Evolutionary conservation across 331 rosid species (phyloP).

Genomic region (Cucumis variabilis): DNA sequence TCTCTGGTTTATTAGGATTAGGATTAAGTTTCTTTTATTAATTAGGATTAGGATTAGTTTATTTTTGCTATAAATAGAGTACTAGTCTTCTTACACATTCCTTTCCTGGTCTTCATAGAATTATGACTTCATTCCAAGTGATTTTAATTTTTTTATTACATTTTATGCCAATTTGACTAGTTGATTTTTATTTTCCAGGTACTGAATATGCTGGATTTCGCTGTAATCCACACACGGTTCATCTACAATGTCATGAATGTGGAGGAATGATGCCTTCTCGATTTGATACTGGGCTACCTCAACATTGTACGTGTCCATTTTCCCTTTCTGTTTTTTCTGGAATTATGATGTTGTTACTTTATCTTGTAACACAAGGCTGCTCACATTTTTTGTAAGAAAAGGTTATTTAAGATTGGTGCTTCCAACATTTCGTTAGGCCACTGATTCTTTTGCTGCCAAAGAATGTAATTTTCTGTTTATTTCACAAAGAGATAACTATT

Average conservation of each 20-base stretch:
- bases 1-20: too few species aligned
- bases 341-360: neutral
- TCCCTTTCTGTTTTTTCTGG: slow-evolving; percentile 17
- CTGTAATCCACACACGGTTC: slow-evolving; percentile 65
- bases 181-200: slow-evolving; percentile 39
- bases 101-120: neutral
- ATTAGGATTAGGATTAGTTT: too few species aligned
- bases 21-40: too few species aligned
- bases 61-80: too few species aligned
- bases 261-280: slow-evolving; percentile 98
- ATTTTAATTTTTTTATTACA: neutral
- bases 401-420: slow-evolving; percentile 4
- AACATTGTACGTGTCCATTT: slow-evolving; percentile 67
- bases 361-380: too few species aligned
- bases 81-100: neutral
- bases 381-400: neutral
- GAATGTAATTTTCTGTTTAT: too few species aligned
- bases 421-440: neutral
- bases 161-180: slow-evolving; percentile 31
- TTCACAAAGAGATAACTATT: too few species aligned
- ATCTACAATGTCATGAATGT: slow-evolving; percentile 90
- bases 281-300: slow-evolving; percentile 53
- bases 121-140: neutral
- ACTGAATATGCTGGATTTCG: slow-evolving; percentile 64
- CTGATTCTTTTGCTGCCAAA: too few species aligned